These are phyloP conservation scores for Ceratopteris richardii DNA, from an alignment of 75 land plant genomes.

Conservation along the genomic window DNA sequence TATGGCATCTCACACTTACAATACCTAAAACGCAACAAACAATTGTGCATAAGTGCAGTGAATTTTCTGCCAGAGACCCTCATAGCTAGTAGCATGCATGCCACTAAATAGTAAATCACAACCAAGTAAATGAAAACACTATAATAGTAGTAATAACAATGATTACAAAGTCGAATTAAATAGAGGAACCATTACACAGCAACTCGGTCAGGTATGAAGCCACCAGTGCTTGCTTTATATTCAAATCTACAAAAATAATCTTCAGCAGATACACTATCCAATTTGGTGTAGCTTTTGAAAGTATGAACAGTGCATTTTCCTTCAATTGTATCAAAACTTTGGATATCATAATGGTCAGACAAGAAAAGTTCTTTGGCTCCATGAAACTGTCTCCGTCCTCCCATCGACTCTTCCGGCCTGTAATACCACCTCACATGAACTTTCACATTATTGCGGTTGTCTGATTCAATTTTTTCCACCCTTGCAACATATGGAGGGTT, in stretches of 20 bases:
- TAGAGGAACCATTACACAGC: constrained; percentile 49
- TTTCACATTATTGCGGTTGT: constrained; percentile 49
- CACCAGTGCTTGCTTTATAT: constrained; percentile 78
- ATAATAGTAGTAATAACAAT: no score
- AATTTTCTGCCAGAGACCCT: no score
- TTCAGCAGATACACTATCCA: constrained; percentile 61
- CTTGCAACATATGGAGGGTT: constrained; percentile 73
- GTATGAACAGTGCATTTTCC: constrained; percentile 64
- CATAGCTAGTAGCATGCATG: no score
- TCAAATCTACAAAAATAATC: constrained; percentile 85
- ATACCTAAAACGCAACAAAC: constrained; percentile 27
- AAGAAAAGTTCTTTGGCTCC: constrained; percentile 76
- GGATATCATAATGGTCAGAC: constrained; percentile 74
- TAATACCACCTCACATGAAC: constrained; percentile 80
- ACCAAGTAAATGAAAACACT: no score
- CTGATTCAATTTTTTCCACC: constrained; percentile 58
- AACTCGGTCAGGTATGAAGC: constrained; percentile 74
- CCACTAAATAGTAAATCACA: no score
- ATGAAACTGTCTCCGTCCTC: constrained; percentile 77
- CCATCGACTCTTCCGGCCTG: constrained; percentile 82
- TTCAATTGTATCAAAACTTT: constrained; percentile 64
- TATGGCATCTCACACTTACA: constrained; percentile 72
- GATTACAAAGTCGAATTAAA: no score
- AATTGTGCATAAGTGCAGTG: no score
- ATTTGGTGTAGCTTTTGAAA: constrained; percentile 73